Conservation (phyloP, 768 basidiomycete genomes). For the Lentinula edodes region DNA sequence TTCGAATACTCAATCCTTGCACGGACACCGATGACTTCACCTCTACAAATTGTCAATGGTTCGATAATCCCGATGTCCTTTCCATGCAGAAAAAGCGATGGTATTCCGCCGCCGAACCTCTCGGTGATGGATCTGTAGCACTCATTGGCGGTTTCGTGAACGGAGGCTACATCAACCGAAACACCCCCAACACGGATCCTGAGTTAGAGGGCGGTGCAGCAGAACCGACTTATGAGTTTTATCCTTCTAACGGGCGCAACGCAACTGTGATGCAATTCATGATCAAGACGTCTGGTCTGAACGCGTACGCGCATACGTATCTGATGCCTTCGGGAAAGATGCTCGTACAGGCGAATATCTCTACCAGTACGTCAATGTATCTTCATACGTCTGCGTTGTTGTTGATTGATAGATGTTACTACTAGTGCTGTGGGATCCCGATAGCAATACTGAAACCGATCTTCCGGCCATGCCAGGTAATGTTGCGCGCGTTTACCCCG, state of each 20-base stretch:
- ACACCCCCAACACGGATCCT: conserved; percentile 65
- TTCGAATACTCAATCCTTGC: conserved; percentile 82
- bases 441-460: conserved; percentile 49
- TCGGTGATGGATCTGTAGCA: conserved; percentile 71
- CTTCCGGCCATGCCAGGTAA: conserved; percentile 70
- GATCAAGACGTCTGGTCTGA: conserved; percentile 67
- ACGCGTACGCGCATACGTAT: conserved; percentile 71
- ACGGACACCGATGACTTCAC: conserved; percentile 39
- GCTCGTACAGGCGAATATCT: conserved; percentile 79
- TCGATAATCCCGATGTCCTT: conserved; percentile 56
- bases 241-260: conserved; percentile 48
- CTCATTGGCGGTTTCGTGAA: conserved; percentile 79
- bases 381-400: conserved; percentile 3
- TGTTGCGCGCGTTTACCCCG: conserved; percentile 83
- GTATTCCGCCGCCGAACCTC: conserved; percentile 74
- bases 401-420: conserved; percentile 9
- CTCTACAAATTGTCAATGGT: conserved; percentile 60
- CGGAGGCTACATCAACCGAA: conserved; percentile 77
- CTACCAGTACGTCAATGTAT: conserved; percentile 48
- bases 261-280: conserved; percentile 62
- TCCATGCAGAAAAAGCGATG: conserved; percentile 67
- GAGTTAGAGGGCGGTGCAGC: conserved; percentile 57
- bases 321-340: conserved; percentile 73
- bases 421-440: conserved; percentile 46
- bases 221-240: conserved; percentile 83